Percentiles rank a stretch among this genome's conserved stretches.
Conservation (phyloP, 352 stramenopile species). For the Phytophthora gonapodyides region DNA sequence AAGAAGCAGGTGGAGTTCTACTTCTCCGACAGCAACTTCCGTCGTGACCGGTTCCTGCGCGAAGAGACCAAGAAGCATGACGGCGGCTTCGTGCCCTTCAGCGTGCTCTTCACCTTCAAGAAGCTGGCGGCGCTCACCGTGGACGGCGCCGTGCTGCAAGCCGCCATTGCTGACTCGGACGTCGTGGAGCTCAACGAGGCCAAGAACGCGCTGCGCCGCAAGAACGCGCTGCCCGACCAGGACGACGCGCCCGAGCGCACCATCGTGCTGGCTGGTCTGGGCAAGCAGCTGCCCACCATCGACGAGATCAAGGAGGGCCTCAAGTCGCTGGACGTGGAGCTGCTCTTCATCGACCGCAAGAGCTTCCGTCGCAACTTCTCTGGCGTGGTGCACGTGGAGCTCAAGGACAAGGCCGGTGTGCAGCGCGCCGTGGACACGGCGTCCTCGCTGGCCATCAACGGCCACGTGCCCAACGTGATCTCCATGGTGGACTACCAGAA, state of each 20-base stretch:
- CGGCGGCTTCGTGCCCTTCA: constrained; percentile 85
- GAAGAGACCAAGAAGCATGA: constrained; percentile 85
- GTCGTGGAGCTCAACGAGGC: constrained; percentile 81
- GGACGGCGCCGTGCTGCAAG: constrained; percentile 67
- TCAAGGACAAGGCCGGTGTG: constrained; percentile 61
- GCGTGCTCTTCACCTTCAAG: constrained; percentile 92
- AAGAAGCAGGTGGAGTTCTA: constrained; percentile 94
- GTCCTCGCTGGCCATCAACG: constrained; percentile 64
- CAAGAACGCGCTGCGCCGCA: constrained; percentile 78
- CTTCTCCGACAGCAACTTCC: constrained; percentile 93
- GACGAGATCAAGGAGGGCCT: constrained; percentile 82
- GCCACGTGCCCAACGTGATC: constrained; percentile 60
- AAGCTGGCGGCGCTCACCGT: constrained; percentile 87
- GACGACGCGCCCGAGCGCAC: constrained; percentile 71
- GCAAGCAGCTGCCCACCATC: constrained; percentile 62
- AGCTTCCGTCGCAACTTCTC: constrained; percentile 72
- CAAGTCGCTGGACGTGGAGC: constrained; percentile 55
- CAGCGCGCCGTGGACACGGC: constrained; percentile 54
- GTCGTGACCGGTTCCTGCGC: constrained; percentile 89
- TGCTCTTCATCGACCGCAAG: constrained; percentile 78
- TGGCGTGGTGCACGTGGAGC: constrained; percentile 76
- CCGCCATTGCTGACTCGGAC: constrained; percentile 73
- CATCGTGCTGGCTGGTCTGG: constrained; percentile 74
- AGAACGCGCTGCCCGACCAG: constrained; percentile 61
- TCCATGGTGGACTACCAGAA: constrained; percentile 58